phyloP scores from a whole-genome alignment of 805 yeast species.

The Candida gorgasii region DNA sequence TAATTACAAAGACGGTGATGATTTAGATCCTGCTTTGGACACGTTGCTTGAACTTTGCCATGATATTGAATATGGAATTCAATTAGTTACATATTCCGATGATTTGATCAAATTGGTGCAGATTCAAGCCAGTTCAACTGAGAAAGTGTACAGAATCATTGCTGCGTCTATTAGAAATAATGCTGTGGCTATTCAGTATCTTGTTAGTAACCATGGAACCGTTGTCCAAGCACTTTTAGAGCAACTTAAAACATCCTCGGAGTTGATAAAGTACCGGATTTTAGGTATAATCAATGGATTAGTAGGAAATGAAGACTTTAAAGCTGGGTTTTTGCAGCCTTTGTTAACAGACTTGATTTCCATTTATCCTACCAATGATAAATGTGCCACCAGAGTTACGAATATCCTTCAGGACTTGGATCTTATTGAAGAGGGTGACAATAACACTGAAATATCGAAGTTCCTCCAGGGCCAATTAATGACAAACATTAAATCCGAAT shows the following conservation, averaged over 20 bases:
- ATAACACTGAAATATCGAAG: slow-evolving; percentile 25
- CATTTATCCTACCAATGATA: slow-evolving; percentile 28
- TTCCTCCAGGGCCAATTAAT: slow-evolving; percentile 37
- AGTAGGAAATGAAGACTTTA: slow-evolving; percentile 37
- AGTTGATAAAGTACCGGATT: slow-evolving; percentile 44
- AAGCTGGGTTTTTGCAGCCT: slow-evolving; percentile 23
- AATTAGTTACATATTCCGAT: slow-evolving; percentile 2
- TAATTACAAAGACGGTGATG: slow-evolving; percentile 3
- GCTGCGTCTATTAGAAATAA: slow-evolving; percentile 76
- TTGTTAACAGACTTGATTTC: slow-evolving; percentile 28
- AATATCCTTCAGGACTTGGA: slow-evolving; percentile 50
- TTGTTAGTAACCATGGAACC: slow-evolving; percentile 24
- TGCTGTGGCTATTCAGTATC: slow-evolving; percentile 52
- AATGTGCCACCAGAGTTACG: slow-evolving; percentile 35
- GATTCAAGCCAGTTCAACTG: slow-evolving; percentile 22
- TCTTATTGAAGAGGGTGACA: slow-evolving; percentile 19
- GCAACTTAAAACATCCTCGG: slow-evolving; percentile 23
- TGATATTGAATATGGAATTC: slow-evolving; percentile 60
- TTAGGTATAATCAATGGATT: slow-evolving; percentile 55
- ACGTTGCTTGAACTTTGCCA: slow-evolving; percentile 62
- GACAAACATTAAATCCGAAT: slow-evolving; percentile 21
- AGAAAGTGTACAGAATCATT: slow-evolving; percentile 58
- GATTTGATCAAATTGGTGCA: slow-evolving; percentile 21
- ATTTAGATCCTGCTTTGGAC: slow-evolving; percentile 33
- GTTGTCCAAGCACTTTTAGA: slow-evolving; percentile 15